These are phyloP conservation scores for Fusarium proliferatum DNA, from an alignment of 2,329 filamentous ascomycete species.

Conservation along the genomic window DNA sequence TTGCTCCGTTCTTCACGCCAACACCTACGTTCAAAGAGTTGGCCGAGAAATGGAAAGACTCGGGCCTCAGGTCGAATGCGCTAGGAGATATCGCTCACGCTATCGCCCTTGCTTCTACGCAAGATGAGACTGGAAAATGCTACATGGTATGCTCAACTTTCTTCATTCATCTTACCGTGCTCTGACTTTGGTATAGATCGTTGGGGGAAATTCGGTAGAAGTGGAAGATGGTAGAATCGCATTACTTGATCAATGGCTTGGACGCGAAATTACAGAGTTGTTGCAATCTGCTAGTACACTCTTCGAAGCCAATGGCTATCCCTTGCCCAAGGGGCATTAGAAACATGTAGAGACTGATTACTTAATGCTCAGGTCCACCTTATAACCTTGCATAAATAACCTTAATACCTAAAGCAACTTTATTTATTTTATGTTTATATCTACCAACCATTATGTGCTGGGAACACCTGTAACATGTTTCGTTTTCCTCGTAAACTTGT, in stretches of 20 bases:
- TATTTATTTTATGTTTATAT: neutral
- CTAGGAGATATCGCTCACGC: neutral
- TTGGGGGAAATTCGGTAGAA: neutral
- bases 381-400: neutral
- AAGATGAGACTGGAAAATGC: neutral
- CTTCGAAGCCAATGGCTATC: fast-evolving
- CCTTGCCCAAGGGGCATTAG: fast-evolving
- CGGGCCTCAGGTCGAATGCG: neutral
- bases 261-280: fast-evolving
- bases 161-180: fast-evolving
- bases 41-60: neutral
- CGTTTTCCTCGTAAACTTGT: neutral
- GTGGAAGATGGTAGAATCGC: neutral
- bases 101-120: neutral
- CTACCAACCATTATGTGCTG: fast-evolving
- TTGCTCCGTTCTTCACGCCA: neutral
- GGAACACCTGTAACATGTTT: neutral
- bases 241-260: neutral
- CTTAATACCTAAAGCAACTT: neutral
- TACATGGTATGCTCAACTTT: neutral
- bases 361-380: no score
- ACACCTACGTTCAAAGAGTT: neutral
- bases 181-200: neutral
- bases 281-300: neutral
- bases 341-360: fast-evolving